Evolutionary conservation across 1,284 basidiomycete genomes (phyloP), one percentile per base, ranked within the genome.

Genomic region (Meira miltonrushii): DNA sequence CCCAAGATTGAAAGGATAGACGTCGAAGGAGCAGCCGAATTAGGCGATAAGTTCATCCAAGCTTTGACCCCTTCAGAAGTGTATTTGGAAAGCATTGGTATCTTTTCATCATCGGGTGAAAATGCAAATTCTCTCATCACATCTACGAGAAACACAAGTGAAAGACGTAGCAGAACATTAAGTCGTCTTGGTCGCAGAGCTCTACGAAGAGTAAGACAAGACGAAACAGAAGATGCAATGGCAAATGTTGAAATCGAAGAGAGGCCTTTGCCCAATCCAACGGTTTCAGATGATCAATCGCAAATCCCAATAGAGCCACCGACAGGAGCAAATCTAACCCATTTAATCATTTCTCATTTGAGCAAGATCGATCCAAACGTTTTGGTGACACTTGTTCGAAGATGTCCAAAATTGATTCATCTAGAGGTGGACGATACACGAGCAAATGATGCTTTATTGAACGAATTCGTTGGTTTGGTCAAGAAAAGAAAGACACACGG

Each of bases 1-100:
- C 88, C 88, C 0, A 75, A 82, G 59, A 85, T 96, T 52, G 82
- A 85, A 54, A 85, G 84, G 55, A 79, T 96, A 46, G 93, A 96
- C 74, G 80, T 96, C 37, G 93, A 95, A 75, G 87, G 89, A 62
- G 89, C 89, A 2, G 80, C 79, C 13, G 84, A 87, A 23, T 85
- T 94, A 54, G 87, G 84, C 1, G 90, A 95, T 77, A 80, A 81
- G 0, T 83, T 92, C 13, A 75, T 95, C 19, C 79, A 81, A 13
- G 81, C 82, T 1, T 79, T 94, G 46, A 89, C 87, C 0, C 71
- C 71, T 19, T 17, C n/a, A 12, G 54, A 33, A 52, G 55, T 17
- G 10, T 47, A 55, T 23, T n/a, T 55, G 12, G 39, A 44, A 19
- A 48, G 46, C 17, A 48, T 48, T 23, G 46, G 46, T 17, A 54